phyloP scores from a whole-genome alignment of 2,329 filamentous ascomycete genomes.

The Botrytis medusae region DNA sequence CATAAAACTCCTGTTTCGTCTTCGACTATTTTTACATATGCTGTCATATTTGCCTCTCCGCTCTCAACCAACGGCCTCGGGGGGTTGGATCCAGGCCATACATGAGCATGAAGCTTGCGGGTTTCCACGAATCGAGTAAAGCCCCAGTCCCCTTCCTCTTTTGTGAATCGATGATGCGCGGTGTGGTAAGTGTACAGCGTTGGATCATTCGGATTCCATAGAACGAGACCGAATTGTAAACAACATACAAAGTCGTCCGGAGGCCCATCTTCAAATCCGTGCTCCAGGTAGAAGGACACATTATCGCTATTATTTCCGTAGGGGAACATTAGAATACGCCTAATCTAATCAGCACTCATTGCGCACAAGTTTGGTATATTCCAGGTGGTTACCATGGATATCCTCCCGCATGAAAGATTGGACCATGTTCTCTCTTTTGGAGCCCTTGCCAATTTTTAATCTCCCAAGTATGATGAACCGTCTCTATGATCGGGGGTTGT shows the following conservation, averaged over 20 bases:
- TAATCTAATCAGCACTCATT: conserved; percentile 42
- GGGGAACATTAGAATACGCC: conserved; percentile 93
- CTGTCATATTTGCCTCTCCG: conserved; percentile 75
- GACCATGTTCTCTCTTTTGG: conserved; percentile 80
- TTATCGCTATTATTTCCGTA: conserved; percentile 93
- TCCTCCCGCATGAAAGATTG: conserved; percentile 80
- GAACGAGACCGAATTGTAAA: conserved; percentile 88
- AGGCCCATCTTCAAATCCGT: conserved; percentile 76
- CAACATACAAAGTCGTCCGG: conserved; percentile 96
- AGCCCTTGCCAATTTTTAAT: conserved; percentile 79
- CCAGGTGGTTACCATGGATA: conserved; percentile 70
- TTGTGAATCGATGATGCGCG: conserved; percentile 94
- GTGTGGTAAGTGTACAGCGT: conserved; percentile 74
- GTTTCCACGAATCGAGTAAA: conserved; percentile 96
- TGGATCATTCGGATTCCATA: conserved; percentile 95
- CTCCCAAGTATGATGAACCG: conserved; percentile 79
- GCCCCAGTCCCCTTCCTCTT: conserved; percentile 96
- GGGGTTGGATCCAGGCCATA: conserved; percentile 68
- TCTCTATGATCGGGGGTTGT: conserved; percentile 77
- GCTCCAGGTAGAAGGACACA: conserved; percentile 93
- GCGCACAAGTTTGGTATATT: conserved; percentile 18
- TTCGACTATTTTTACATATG: conserved; percentile 78
- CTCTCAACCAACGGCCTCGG: conserved; percentile 68
- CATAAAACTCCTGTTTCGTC: conserved; percentile 86
- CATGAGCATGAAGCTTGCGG: conserved; percentile 75